Conservation (phyloP, 306 rosid genomes). For the Acacia acuminata region DNA sequence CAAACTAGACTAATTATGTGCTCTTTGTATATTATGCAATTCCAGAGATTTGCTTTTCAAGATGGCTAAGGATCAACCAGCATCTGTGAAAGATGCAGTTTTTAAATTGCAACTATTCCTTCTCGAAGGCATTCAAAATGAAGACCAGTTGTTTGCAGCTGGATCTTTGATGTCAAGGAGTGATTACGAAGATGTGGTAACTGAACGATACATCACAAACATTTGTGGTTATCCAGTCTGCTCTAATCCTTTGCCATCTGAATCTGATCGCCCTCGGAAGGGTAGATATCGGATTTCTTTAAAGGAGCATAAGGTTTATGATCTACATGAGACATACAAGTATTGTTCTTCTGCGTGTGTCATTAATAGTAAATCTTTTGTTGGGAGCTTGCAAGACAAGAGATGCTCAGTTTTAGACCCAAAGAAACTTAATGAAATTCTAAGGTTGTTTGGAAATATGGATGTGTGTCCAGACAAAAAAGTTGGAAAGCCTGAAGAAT, state of each 20-base stretch:
- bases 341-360: constrained; percentile 79
- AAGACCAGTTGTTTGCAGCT: constrained; percentile 73
- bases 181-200: constrained; percentile 82
- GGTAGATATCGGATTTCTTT: constrained; percentile 78
- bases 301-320: constrained; percentile 83
- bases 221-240: constrained; percentile 71
- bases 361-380: constrained; percentile 65
- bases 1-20: constrained; percentile 11
- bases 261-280: constrained; percentile 55
- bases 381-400: constrained; percentile 61
- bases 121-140: constrained; percentile 64
- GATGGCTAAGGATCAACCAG: constrained; percentile 54
- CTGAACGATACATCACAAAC: constrained; percentile 69
- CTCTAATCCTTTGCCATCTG: constrained; percentile 50
- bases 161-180: constrained; percentile 77
- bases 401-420: constrained; percentile 58
- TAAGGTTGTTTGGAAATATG: constrained; percentile 51
- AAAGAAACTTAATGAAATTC: constrained; percentile 49
- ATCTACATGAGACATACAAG: constrained; percentile 72
- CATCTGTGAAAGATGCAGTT: constrained; percentile 59
- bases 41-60: constrained; percentile 29
- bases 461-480: constrained; percentile 42
- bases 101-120: constrained; percentile 67
- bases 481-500: constrained; percentile 48
- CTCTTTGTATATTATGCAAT: constrained; percentile 11